phyloP scores from a whole-genome alignment of 139 green algal species.

The Ulvella scutata region DNA sequence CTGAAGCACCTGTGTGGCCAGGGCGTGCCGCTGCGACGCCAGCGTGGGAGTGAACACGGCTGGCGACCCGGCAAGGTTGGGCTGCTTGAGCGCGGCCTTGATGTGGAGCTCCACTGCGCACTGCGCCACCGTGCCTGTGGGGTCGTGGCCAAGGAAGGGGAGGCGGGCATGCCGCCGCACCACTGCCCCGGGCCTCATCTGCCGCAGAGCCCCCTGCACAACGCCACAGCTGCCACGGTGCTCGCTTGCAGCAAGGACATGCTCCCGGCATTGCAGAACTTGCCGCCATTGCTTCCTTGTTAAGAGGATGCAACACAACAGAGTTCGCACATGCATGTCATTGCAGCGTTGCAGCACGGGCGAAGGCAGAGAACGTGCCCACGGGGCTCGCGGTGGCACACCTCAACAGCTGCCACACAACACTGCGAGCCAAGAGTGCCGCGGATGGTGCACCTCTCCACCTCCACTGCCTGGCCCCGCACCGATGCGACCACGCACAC shows the following conservation, averaged over 20 bases:
- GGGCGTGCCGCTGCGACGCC: constrained; percentile 4
- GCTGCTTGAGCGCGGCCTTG: background rate
- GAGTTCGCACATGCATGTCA: no score
- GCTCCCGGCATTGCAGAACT: no score
- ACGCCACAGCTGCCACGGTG: no score
- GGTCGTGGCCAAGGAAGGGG: background rate
- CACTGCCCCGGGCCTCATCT: background rate
- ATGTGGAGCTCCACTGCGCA: background rate
- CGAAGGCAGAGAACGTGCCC: no score
- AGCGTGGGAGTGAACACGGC: background rate
- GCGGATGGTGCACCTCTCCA: background rate
- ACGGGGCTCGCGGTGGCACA: no score
- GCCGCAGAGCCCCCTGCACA: background rate
- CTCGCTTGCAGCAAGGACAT: no score
- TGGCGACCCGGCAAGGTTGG: background rate
- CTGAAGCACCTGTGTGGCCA: constrained; percentile 2
- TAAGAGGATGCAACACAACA: no score
- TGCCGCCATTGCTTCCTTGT: no score
- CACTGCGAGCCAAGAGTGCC: background rate
- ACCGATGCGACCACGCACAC: background rate
- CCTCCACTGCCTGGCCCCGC: background rate
- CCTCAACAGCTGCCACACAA: background rate
- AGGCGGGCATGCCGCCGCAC: background rate
- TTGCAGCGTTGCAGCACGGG: no score
- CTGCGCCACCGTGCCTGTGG: background rate